Evolutionary conservation across 2,329 filamentous ascomycete species (phyloP).

Genomic region (Aurifilum marmelostoma): DNA sequence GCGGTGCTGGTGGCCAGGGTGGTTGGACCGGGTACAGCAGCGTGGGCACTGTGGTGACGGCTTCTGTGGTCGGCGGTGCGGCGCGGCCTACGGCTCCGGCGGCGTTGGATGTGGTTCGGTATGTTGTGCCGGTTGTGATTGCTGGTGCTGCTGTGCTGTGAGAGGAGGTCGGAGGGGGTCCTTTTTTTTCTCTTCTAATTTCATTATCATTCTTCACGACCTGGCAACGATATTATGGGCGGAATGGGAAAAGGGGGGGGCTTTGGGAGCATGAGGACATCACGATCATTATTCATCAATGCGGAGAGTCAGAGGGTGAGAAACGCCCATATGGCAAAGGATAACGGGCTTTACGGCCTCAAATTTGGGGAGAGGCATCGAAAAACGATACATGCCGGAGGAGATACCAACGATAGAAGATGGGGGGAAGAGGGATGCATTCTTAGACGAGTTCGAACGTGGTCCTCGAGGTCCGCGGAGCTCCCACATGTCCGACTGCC

Average conservation of each 20-base stretch:
- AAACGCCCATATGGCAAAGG: not conserved
- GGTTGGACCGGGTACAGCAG: slow-evolving; percentile 26
- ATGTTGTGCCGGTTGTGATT: slow-evolving; percentile 20
- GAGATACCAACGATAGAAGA: slow-evolving; percentile 19
- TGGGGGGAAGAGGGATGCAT: slow-evolving; percentile 10
- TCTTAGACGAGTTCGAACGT: slow-evolving; percentile 24
- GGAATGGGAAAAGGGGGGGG: not conserved
- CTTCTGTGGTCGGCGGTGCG: slow-evolving; percentile 22
- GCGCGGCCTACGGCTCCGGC: slow-evolving; percentile 20
- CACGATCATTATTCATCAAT: not conserved
- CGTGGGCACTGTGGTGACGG: slow-evolving; percentile 25
- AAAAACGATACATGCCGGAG: not conserved
- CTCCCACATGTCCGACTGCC: slow-evolving; percentile 27
- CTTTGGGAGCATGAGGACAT: not conserved
- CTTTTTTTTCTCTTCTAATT: not conserved
- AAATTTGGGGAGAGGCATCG: not conserved
- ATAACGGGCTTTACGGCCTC: not conserved
- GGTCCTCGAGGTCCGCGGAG: slow-evolving; percentile 18
- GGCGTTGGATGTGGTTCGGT: slow-evolving; percentile 13
- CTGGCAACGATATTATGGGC: not conserved
- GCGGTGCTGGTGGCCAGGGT: slow-evolving; percentile 4
- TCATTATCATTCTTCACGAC: not conserved
- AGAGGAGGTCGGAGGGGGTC: not conserved
- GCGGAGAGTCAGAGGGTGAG: not conserved
- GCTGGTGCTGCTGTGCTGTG: slow-evolving; percentile 24